Percentiles rank a stretch among this genome's conserved stretches.
These are phyloP conservation scores for Paecilomyces dactylethromorphus DNA, from an alignment of 2,329 filamentous ascomycete genomes.

Conservation along the genomic window DNA sequence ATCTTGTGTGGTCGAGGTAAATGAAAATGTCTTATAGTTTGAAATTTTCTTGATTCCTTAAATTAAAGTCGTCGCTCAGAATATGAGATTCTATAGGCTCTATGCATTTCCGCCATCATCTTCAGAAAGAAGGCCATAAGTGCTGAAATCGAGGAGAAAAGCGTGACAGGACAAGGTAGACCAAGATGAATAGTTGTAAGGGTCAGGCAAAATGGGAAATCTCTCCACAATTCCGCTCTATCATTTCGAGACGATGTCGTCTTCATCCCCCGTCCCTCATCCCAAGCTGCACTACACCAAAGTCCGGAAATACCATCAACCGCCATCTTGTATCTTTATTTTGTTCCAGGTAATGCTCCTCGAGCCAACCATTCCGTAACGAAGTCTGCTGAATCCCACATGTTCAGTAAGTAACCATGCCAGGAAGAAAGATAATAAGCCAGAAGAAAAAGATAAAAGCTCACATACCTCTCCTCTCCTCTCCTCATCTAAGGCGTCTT, in stretches of 20 bases:
- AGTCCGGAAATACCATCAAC: background rate
- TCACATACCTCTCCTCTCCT: background rate
- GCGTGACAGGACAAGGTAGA: no score
- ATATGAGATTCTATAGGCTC: background rate
- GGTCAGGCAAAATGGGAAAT: background rate
- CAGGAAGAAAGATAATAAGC: background rate
- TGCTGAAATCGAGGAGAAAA: no score
- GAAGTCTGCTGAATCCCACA: background rate
- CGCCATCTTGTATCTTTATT: background rate
- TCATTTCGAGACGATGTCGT: background rate
- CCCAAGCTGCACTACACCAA: background rate
- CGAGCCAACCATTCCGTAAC: background rate
- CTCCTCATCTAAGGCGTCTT: background rate
- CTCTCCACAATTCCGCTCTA: conserved; percentile 1
- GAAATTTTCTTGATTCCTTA: background rate
- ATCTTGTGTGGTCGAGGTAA: background rate
- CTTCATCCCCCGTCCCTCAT: background rate
- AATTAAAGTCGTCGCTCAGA: background rate
- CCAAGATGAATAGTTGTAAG: no score
- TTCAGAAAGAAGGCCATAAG: no score
- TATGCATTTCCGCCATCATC: background rate
- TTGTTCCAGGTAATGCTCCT: background rate
- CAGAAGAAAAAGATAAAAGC: background rate
- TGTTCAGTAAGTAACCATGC: background rate
- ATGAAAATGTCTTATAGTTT: background rate